A percentile compares a stretch with the other conserved stretches of the same genome.
phyloP scores from a whole-genome alignment of 2,329 filamentous ascomycete genomes.

The Talaromyces albobiverticillius region DNA sequence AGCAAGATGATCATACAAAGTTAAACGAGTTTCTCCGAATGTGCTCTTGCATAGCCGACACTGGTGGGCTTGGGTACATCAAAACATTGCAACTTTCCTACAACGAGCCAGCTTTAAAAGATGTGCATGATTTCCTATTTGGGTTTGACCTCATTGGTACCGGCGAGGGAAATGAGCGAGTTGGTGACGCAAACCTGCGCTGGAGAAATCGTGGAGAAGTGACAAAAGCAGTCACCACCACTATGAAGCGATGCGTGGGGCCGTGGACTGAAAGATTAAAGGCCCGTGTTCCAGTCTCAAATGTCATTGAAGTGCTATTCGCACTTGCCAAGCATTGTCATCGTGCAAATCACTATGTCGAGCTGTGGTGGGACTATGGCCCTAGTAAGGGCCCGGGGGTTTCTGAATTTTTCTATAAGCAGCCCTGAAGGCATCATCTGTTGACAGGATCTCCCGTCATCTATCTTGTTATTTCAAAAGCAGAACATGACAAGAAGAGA shows the following conservation, averaged over 20 bases:
- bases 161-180: not conserved
- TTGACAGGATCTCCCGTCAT: too few species aligned
- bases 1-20: not conserved
- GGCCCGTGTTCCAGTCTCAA: not conserved
- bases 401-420: too few species aligned
- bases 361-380: too few species aligned
- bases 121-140: not conserved
- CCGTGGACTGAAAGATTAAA: too few species aligned
- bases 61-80: not conserved
- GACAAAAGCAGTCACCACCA: not conserved
- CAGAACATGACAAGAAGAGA: too few species aligned
- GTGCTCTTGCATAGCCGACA: not conserved
- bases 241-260: not conserved
- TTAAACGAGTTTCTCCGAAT: not conserved
- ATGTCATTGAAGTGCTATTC: not conserved
- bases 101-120: not conserved
- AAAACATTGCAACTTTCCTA: not conserved
- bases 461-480: too few species aligned
- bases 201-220: not conserved
- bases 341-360: not conserved
- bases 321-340: not conserved
- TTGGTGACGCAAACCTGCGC: not conserved
- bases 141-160: not conserved
- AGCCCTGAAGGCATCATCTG: too few species aligned
- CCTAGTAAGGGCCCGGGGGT: too few species aligned